These are phyloP conservation scores for Leishmania turanica DNA, from an alignment of 208 protist genomes.

Conservation along the genomic window DNA sequence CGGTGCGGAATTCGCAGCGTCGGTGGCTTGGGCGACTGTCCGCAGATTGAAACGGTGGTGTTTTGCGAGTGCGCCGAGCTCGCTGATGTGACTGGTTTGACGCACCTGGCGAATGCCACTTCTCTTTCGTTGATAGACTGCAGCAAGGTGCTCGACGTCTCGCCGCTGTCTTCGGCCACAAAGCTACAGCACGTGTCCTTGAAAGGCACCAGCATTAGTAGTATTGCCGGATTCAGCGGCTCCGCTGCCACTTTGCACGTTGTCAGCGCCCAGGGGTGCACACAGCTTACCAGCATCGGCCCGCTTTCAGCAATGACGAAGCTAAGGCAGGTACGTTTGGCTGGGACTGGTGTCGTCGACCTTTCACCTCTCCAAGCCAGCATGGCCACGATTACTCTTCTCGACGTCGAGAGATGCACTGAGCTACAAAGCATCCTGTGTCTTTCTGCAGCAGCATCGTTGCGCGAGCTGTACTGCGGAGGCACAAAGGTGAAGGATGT, in stretches of 20 bases:
- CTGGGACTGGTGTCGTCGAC: not conserved
- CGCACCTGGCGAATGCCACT: not conserved
- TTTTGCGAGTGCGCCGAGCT: slow-evolving; percentile 6
- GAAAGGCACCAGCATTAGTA: not conserved
- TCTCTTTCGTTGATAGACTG: not conserved
- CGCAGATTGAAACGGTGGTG: not conserved
- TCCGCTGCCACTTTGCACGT: not conserved
- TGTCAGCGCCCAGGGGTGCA: not conserved
- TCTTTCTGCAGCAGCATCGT: not conserved
- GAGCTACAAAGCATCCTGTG: not conserved
- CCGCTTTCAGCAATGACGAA: not conserved
- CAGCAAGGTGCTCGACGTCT: not conserved
- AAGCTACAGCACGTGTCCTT: not conserved
- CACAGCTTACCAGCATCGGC: not conserved
- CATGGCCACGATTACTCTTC: not conserved
- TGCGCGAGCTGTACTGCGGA: slow-evolving; percentile 11
- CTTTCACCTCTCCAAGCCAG: not conserved
- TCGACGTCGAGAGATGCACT: slow-evolving; percentile 5
- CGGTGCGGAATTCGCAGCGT: slow-evolving; percentile 8
- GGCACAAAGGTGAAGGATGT: slow-evolving; percentile 1
- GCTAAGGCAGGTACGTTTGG: slow-evolving; percentile 3
- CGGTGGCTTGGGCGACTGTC: not conserved
- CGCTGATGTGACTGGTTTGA: slow-evolving; percentile 1
- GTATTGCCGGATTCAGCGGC: not conserved
- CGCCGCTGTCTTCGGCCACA: not conserved